Percentiles rank a stretch among this genome's conserved stretches.
Conservation (phyloP, 371 early-diverging fungal species). For the Polyrhizophydium stewartii region DNA sequence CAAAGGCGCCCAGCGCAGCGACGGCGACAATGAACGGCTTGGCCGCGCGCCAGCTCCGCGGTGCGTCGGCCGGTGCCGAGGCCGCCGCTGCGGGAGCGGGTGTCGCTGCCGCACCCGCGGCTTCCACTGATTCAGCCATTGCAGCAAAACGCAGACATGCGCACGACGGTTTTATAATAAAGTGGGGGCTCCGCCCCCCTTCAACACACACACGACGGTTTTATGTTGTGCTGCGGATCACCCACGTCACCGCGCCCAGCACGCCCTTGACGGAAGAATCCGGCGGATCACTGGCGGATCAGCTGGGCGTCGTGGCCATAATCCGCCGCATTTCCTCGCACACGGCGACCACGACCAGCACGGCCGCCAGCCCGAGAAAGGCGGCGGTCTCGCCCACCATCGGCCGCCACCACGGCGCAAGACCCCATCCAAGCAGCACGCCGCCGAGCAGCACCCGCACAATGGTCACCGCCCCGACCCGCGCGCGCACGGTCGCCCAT, state of each 20-base stretch:
- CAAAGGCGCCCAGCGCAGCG: slow-evolving; percentile 24
- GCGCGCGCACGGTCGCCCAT: not conserved
- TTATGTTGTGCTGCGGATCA: too few relatives aligned
- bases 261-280: too few relatives aligned
- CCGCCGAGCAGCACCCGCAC: not conserved
- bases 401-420: not conserved
- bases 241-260: too few relatives aligned
- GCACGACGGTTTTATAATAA: too few relatives aligned
- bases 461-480: not conserved
- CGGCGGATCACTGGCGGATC: too few relatives aligned
- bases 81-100: too few relatives aligned
- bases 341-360: not conserved
- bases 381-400: not conserved
- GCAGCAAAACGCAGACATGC: too few relatives aligned
- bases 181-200: too few relatives aligned
- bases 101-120: too few relatives aligned
- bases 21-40: slow-evolving; percentile 16
- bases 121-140: too few relatives aligned
- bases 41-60: slow-evolving; percentile 9
- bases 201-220: too few relatives aligned
- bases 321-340: not conserved
- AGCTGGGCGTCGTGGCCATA: not conserved
- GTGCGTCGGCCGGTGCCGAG: too few relatives aligned
- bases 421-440: not conserved
- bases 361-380: not conserved